These are phyloP conservation scores for Hysterangium stoloniferum DNA, from an alignment of 768 basidiomycete genomes.

Conservation along the genomic window DNA sequence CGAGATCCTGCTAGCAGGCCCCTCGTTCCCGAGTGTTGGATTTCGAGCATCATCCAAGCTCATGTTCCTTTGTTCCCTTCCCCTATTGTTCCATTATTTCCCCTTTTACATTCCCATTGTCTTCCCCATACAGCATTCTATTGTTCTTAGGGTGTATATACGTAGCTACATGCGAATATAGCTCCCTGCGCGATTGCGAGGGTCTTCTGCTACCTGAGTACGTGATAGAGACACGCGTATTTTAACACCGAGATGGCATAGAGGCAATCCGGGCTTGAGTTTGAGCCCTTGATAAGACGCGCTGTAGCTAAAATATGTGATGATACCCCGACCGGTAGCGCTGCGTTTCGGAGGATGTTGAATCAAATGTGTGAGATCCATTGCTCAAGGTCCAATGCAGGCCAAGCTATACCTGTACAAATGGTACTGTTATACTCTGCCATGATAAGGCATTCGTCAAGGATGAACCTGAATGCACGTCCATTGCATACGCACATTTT, in stretches of 20 bases:
- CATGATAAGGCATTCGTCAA: neutral
- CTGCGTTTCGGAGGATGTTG: slow-evolving; percentile 15
- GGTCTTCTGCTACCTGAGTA: no score
- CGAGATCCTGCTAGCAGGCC: no score
- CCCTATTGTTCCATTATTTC: no score
- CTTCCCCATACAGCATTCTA: no score
- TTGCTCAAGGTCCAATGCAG: slow-evolving; percentile 52
- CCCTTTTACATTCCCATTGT: no score
- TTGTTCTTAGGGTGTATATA: no score
- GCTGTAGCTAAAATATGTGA: slow-evolving; percentile 56
- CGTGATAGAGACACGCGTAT: no score
- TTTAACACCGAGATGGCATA: neutral
- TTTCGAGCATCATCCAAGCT: no score
- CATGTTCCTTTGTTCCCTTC: no score
- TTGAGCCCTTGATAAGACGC: slow-evolving; percentile 39
- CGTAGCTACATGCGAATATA: no score
- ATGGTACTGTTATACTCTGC: slow-evolving; percentile 28
- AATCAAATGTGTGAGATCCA: slow-evolving; percentile 24
- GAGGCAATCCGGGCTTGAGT: slow-evolving; percentile 45
- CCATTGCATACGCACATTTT: slow-evolving; percentile 26
- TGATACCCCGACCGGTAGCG: slow-evolving; percentile 48
- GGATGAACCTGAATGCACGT: neutral
- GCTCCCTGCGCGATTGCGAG: no score
- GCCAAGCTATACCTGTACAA: slow-evolving; percentile 69
- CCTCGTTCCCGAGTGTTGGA: no score